phyloP scores from a whole-genome alignment of 352 stramenopile genomes.

The Phytophthora melonis region DNA sequence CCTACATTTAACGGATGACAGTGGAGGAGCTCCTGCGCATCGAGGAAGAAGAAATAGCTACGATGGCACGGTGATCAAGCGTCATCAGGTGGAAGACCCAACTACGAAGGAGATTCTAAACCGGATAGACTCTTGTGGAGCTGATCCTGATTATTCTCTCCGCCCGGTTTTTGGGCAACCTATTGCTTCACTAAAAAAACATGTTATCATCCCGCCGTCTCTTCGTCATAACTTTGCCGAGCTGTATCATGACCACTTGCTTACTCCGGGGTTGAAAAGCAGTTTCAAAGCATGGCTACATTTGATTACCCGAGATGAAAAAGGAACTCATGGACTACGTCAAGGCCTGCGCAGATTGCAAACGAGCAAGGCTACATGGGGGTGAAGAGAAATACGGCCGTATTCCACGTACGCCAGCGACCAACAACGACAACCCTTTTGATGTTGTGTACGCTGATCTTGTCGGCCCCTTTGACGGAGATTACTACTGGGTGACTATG shows the following conservation, averaged over 20 bases:
- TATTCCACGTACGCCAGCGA: neutral
- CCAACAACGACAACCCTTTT: neutral
- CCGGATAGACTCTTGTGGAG: neutral
- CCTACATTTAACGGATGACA: slow-evolving; percentile 2
- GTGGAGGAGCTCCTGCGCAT: slow-evolving; percentile 7
- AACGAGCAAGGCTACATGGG: neutral
- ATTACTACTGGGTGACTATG: slow-evolving; percentile 7
- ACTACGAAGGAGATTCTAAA: neutral
- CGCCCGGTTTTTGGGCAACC: neutral
- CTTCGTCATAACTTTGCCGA: neutral
- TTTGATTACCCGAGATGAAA: slow-evolving; percentile 18
- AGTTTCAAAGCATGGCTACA: slow-evolving; percentile 5
- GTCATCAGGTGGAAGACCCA: slow-evolving; percentile 3
- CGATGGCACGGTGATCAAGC: slow-evolving; percentile 12
- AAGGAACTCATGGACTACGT: neutral
- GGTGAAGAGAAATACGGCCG: neutral
- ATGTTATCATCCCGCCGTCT: slow-evolving; percentile 6
- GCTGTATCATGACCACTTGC: slow-evolving; percentile 15
- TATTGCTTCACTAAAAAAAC: slow-evolving; percentile 13
- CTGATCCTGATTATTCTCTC: slow-evolving; percentile 12
- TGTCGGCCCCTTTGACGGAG: neutral
- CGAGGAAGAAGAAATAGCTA: slow-evolving; percentile 10
- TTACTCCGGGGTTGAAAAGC: slow-evolving; percentile 11
- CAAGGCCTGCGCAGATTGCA: neutral
- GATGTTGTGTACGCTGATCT: neutral